Evolutionary conservation across 2,329 filamentous ascomycete genomes (phyloP).

Genomic region (Arthrobotrys sinensis): DNA sequence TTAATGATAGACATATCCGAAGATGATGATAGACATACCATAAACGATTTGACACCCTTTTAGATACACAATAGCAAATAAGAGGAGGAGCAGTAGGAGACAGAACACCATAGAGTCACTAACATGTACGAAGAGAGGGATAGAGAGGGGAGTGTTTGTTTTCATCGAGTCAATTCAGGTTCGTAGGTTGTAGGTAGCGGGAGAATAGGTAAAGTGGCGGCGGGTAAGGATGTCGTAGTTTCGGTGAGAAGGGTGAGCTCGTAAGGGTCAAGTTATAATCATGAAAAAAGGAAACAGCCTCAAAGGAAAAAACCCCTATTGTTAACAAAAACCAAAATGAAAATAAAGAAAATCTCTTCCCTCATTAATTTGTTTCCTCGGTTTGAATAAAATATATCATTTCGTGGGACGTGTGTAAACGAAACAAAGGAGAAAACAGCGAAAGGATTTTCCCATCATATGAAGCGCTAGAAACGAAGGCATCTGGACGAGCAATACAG

Average conservation of each 20-base stretch:
- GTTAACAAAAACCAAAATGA: not conserved
- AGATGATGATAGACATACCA: not conserved
- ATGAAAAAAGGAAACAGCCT: constrained; percentile 1
- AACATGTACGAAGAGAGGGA: constrained; percentile 5
- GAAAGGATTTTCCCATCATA: constrained; percentile 53
- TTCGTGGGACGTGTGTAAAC: constrained; percentile 8
- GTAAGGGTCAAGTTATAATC: constrained; percentile 4
- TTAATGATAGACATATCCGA: too few species aligned
- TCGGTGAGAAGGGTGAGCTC: not conserved
- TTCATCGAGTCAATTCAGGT: not conserved
- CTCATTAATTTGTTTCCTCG: constrained; percentile 21
- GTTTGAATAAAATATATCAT: constrained; percentile 26
- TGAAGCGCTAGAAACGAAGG: constrained; percentile 61
- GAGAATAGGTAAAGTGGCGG: not conserved
- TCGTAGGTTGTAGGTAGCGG: not conserved
- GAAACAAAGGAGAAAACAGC: constrained; percentile 37
- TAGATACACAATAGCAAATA: constrained; percentile 4
- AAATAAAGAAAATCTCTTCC: constrained; percentile 20
- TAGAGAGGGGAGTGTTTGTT: not conserved
- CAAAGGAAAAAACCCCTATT: constrained; percentile 15
- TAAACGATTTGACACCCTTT: constrained; percentile 23
- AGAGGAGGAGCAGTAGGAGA: not conserved
- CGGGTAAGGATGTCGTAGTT: not conserved
- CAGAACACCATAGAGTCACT: constrained; percentile 9
- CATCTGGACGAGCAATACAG: constrained; percentile 45